phyloP scores from a whole-genome alignment of 305 asterid genomes.

The Salvia sclarea region DNA sequence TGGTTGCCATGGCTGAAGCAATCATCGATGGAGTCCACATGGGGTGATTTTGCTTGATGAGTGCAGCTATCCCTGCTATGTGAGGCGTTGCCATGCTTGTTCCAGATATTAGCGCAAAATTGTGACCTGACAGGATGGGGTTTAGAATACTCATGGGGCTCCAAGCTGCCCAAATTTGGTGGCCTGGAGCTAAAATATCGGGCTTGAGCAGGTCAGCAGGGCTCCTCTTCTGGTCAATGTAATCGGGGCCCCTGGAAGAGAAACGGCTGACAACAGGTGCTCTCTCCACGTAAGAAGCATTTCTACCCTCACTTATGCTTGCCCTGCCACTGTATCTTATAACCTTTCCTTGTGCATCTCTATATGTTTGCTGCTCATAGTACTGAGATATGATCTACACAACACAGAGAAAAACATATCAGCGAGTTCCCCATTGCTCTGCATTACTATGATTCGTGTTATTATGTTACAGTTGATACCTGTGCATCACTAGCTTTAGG shows the following conservation, averaged over 20 bases:
- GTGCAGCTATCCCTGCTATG: constrained; percentile 83
- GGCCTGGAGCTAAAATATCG: constrained; percentile 89
- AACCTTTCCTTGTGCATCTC: constrained; percentile 53
- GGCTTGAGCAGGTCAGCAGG: constrained; percentile 91
- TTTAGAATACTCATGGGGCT: constrained; percentile 78
- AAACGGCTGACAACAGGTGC: constrained; percentile 86
- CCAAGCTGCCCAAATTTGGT: constrained; percentile 99
- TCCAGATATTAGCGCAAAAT: constrained; percentile 75
- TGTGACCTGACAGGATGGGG: constrained; percentile 65
- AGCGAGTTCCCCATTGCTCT: background rate
- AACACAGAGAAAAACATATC: constrained; percentile 11
- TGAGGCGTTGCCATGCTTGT: constrained; percentile 99
- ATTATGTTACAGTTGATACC: constrained; percentile 35
- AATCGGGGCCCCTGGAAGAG: constrained; percentile 94
- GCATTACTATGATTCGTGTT: background rate
- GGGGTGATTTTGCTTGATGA: constrained; percentile 66
- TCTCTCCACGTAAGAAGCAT: constrained; percentile 60
- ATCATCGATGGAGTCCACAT: constrained; percentile 89
- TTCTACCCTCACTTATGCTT: constrained; percentile 81
- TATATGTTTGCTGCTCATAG: constrained; percentile 54
- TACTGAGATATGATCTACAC: constrained; percentile 58
- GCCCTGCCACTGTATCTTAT: constrained; percentile 63
- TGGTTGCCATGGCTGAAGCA: constrained; percentile 90
- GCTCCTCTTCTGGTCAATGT: constrained; percentile 48
- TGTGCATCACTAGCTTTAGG: constrained; percentile 65